These are phyloP conservation scores for Geranium brycei DNA, from an alignment of 345 rosid genomes.

Conservation along the genomic window DNA sequence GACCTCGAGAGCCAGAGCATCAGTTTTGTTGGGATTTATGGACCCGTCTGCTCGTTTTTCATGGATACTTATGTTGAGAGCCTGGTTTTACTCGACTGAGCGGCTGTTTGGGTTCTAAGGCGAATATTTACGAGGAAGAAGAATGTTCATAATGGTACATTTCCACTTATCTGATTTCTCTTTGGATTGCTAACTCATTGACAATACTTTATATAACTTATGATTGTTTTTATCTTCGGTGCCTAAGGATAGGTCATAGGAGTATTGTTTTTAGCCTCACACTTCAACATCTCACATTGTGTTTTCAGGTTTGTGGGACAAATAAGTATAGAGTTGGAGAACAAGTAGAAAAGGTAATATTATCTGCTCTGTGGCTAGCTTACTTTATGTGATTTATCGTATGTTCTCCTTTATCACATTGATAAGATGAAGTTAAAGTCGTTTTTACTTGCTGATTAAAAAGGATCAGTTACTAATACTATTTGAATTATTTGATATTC, in stretches of 20 bases:
- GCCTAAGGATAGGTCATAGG: too few relatives aligned
- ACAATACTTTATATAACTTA: too few relatives aligned
- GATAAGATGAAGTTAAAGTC: not conserved
- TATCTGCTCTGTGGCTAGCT: not conserved
- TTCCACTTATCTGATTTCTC: not conserved
- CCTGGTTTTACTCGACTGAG: slow-evolving; percentile 11
- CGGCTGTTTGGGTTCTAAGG: not conserved
- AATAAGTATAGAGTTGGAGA: too few relatives aligned
- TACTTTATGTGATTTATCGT: too few relatives aligned
- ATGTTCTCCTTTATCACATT: too few relatives aligned
- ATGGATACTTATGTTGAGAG: slow-evolving; percentile 17
- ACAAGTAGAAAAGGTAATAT: too few relatives aligned
- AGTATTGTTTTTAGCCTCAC: not conserved
- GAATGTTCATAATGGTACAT: not conserved
- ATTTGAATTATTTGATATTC: too few relatives aligned
- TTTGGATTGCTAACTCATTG: not conserved
- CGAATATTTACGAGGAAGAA: not conserved
- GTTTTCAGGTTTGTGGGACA: too few relatives aligned
- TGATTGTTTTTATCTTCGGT: too few relatives aligned
- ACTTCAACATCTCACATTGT: too few relatives aligned
- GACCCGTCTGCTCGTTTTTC: slow-evolving; percentile 12
- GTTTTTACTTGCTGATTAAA: too few relatives aligned
- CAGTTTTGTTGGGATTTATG: slow-evolving; percentile 11
- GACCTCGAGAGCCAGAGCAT: slow-evolving; percentile 1
- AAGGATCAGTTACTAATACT: too few relatives aligned